Percentiles rank a stretch among this genome's conserved stretches.
Evolutionary conservation across 257 asterid species (phyloP).

Genomic region (Anisodus tanguticus): DNA sequence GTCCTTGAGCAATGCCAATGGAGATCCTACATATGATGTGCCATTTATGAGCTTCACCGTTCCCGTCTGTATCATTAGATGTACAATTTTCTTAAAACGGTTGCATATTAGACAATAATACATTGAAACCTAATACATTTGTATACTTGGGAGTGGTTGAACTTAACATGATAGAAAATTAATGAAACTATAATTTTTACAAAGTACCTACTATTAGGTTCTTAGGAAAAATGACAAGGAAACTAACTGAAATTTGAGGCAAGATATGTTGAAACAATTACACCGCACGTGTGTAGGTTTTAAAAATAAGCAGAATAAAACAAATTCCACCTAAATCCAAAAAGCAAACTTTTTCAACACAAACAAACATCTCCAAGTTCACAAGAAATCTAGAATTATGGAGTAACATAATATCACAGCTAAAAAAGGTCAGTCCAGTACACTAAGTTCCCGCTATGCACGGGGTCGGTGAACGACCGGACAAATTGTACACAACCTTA

Average conservation of each 20-base stretch:
- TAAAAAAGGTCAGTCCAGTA: neutral
- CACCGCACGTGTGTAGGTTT: slow-evolving; percentile 30
- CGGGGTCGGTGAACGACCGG: no score
- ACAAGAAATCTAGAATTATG: neutral
- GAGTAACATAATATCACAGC: neutral
- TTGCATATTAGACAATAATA: neutral
- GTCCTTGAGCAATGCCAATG: slow-evolving; percentile 63
- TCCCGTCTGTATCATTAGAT: slow-evolving; percentile 58
- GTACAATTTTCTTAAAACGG: neutral
- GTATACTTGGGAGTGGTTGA: neutral
- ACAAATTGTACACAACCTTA: no score
- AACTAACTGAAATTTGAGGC: slow-evolving; percentile 26
- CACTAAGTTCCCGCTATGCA: no score
- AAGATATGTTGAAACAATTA: slow-evolving; percentile 22
- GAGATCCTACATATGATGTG: slow-evolving; percentile 65
- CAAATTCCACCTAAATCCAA: slow-evolving; percentile 38
- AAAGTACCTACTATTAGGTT: neutral
- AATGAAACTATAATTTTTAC: slow-evolving; percentile 22
- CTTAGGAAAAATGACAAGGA: slow-evolving; percentile 16
- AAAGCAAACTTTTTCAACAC: slow-evolving; percentile 22
- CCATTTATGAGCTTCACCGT: slow-evolving; percentile 72
- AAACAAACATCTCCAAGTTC: neutral
- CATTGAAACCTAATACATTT: neutral
- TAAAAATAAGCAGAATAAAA: slow-evolving; percentile 28
- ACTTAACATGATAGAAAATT: neutral